Base-by-base conservation (phyloP, 331 rosid genomes). In the Malus hybrid region DNA sequence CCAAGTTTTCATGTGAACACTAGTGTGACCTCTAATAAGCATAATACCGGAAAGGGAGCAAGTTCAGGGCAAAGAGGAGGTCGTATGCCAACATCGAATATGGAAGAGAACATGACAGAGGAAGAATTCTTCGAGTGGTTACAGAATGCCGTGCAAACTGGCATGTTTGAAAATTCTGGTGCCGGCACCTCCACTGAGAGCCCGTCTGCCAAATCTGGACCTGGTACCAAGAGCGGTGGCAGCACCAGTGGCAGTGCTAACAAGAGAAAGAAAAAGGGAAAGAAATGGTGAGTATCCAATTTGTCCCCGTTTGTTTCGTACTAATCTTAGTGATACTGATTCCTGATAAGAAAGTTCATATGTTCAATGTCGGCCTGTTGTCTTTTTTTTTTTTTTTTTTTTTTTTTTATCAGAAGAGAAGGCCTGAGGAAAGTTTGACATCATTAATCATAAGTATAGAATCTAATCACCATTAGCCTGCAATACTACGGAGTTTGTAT, bases 1-100 rank as follows among this genome's bases (percentile, higher is more conserved):
- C 99, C 99, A 39, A 92, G 96, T 85, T 95, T 95, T 76, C 98
- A 95, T 69, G 99, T 95, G 69, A 95, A 92, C 87, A 90, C 99
- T 8, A 95, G 87, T 76, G 71, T 92, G 65, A 85, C 86, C 72
- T 79, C 97, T 39, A 39, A 39, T 10, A 94, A 94, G 82, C 87
- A 84, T 36, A 89, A 70, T 85, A 69, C 83, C 9, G 85, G 91
- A 34, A 95, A 87, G 82, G 97, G 92, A 78, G 63, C 97, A 19
- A 85, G 79, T 77, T 86, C 99, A 19, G 91, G 93, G 54, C 99
- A 90, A 77, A 87, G 87, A 80, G 90, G 96, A 1, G 90, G 89
- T 69, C 85, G 77, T 36, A 80, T 82, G 83, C 97, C 97, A 6
- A 48, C 90, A 29, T 84, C 89, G 14, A 89, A 85, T 61, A 46